Conservation (phyloP, 768 basidiomycete genomes). For the Crassisporium funariophilum region DNA sequence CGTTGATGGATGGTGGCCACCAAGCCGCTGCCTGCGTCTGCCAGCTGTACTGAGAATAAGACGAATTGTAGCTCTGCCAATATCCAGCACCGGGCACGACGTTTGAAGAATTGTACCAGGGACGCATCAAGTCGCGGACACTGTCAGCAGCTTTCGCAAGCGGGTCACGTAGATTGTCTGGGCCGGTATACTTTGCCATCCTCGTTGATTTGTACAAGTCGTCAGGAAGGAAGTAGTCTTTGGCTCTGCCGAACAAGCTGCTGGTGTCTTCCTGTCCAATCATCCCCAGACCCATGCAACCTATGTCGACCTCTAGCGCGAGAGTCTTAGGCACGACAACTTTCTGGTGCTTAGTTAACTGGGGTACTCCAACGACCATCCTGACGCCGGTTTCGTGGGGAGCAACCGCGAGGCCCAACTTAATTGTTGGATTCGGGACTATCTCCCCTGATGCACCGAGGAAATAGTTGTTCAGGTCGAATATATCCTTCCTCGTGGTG, state of each 20-base stretch:
- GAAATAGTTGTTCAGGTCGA: constrained; percentile 18
- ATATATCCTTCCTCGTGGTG: neutral
- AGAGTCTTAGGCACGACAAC: constrained; percentile 19
- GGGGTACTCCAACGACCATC: constrained; percentile 22
- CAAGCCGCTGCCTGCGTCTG: neutral
- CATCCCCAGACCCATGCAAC: constrained; percentile 21
- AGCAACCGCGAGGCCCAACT: constrained; percentile 15
- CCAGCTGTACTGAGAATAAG: neutral
- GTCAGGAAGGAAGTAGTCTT: constrained; percentile 6
- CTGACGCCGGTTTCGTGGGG: constrained; percentile 18
- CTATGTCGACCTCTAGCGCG: constrained; percentile 21
- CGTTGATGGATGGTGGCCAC: neutral
- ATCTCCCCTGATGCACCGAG: constrained; percentile 14
- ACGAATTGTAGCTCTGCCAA: constrained; percentile 12
- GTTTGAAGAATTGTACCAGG: constrained; percentile 21
- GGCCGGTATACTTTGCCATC: constrained; percentile 17
- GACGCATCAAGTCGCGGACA: constrained; percentile 16
- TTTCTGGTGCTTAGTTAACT: constrained; percentile 8
- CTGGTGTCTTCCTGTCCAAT: constrained; percentile 12
- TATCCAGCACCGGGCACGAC: constrained; percentile 9
- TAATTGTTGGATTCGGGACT: constrained; percentile 9
- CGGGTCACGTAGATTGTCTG: constrained; percentile 19
- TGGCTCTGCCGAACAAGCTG: neutral
- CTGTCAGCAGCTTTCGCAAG: constrained; percentile 20
- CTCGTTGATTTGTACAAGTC: neutral